A percentile compares a stretch with the other conserved stretches of the same genome.
Evolutionary conservation across 306 rosid species (phyloP).

Genomic region (Prinsepia uniflora): DNA sequence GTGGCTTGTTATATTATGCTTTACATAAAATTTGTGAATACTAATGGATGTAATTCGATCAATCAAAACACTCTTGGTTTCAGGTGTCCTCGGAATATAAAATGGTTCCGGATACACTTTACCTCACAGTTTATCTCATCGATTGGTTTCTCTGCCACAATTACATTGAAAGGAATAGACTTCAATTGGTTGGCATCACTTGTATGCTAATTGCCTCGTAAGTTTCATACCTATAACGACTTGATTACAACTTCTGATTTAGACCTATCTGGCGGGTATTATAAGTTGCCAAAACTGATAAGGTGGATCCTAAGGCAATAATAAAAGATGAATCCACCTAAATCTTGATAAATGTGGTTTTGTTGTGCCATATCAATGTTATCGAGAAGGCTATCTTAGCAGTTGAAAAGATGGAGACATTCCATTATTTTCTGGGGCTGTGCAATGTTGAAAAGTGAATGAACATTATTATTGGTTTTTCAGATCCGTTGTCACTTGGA

Average conservation of each 20-base stretch:
- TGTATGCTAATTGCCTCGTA: conserved; percentile 97
- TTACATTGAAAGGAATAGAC: conserved; percentile 61
- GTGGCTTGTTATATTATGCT: background rate
- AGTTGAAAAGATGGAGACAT: background rate
- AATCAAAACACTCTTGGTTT: conserved; percentile 22
- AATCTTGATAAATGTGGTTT: background rate
- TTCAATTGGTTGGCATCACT: conserved; percentile 91
- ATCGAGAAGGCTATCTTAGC: background rate
- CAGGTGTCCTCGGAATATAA: conserved; percentile 89
- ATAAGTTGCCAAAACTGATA: background rate
- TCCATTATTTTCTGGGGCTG: background rate
- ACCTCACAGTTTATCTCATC: conserved; percentile 71
- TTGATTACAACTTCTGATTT: conserved; percentile 3
- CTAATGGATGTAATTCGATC: conserved; percentile 1
- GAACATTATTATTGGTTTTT: background rate
- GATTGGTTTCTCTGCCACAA: conserved; percentile 82
- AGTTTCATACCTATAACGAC: conserved; percentile 31
- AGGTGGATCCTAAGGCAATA: background rate
- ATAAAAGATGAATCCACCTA: background rate
- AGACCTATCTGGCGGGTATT: background rate
- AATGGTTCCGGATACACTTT: conserved; percentile 74
- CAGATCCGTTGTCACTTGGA: background rate
- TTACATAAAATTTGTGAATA: background rate
- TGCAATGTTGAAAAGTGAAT: background rate
- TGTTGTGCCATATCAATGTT: background rate